Evolutionary conservation across 208 protist genomes (phyloP).

Genomic region (Leishmania gerbilli): DNA sequence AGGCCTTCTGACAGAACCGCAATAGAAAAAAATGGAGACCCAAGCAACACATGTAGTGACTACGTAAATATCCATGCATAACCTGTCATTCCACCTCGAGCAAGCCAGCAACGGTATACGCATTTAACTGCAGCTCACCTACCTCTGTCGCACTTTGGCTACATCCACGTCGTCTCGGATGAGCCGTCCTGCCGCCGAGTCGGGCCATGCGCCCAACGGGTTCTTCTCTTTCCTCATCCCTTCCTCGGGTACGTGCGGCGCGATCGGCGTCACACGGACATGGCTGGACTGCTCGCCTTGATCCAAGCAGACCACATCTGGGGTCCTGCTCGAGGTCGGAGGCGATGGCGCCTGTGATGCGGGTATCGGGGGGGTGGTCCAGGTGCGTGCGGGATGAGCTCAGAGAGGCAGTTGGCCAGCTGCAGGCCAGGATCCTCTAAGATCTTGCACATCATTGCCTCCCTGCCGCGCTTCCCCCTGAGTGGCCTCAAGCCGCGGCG

Average conservation of each 20-base stretch:
- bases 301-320: background rate
- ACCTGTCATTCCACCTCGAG: too few relatives aligned
- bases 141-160: background rate
- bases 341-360: background rate
- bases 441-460: background rate
- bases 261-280: background rate
- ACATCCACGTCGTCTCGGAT: background rate
- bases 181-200: background rate
- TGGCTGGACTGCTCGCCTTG: background rate
- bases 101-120: too few relatives aligned
- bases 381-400: background rate
- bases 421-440: background rate
- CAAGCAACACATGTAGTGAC: background rate
- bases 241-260: background rate
- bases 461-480: background rate
- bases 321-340: background rate
- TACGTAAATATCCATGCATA: too few relatives aligned
- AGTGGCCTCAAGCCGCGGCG: background rate
- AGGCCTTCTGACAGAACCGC: background rate
- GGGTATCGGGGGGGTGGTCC: background rate
- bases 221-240: background rate
- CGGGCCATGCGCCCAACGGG: background rate
- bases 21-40: background rate
- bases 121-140: background rate
- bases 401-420: background rate